Evolutionary conservation across 2,329 filamentous ascomycete genomes (phyloP).

Genomic region (Cryphonectria japonica): DNA sequence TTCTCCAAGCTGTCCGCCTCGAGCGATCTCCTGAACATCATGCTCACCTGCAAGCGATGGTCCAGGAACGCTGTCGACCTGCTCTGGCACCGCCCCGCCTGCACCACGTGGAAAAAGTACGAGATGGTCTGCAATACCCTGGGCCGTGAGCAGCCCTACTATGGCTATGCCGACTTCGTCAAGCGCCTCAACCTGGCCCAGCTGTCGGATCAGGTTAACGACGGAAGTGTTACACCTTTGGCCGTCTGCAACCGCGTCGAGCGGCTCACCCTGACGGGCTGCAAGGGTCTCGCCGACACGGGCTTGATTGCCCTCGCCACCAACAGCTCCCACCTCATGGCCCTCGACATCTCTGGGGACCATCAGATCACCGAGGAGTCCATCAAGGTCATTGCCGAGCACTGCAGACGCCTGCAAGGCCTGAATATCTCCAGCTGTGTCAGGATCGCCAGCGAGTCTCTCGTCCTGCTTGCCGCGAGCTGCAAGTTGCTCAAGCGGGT

Average conservation of each 20-base stretch:
- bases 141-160: constrained; percentile 73
- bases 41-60: constrained; percentile 95
- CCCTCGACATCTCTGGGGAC: constrained; percentile 86
- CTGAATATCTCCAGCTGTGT: constrained; percentile 89
- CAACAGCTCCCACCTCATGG: constrained; percentile 79
- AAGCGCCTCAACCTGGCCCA: constrained; percentile 88
- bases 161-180: constrained; percentile 87
- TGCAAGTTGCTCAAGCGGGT: constrained; percentile 88
- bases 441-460: constrained; percentile 82
- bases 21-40: constrained; percentile 79
- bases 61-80: constrained; percentile 89
- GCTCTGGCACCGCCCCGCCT: constrained; percentile 92
- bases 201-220: constrained; percentile 75
- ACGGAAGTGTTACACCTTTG: constrained; percentile 85
- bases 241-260: constrained; percentile 87
- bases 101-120: constrained; percentile 83
- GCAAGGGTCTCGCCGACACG: constrained; percentile 79
- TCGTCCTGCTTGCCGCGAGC: constrained; percentile 77
- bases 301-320: constrained; percentile 80
- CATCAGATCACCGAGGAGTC: constrained; percentile 84
- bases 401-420: constrained; percentile 86
- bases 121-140: constrained; percentile 80
- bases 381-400: constrained; percentile 74
- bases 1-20: constrained; percentile 82
- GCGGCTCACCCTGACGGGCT: constrained; percentile 89